These are phyloP conservation scores for Cryphonectria naterciae DNA, from an alignment of 2,329 filamentous ascomycete species.

Conservation along the genomic window DNA sequence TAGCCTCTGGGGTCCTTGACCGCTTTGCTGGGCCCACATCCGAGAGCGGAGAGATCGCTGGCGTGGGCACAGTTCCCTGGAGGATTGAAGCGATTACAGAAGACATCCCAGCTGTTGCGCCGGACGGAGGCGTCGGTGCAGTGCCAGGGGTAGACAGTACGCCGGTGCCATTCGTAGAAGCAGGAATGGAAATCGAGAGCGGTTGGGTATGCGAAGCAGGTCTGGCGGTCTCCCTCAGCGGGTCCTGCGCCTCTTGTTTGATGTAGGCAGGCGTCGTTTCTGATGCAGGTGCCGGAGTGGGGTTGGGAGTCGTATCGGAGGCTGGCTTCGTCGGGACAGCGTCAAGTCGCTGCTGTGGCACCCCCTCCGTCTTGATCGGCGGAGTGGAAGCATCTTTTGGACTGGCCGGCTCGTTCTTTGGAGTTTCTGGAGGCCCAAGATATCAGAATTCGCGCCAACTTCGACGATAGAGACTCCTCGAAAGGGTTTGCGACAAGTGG, in stretches of 20 bases:
- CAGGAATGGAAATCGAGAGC: slow-evolving; percentile 17
- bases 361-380: slow-evolving; percentile 17
- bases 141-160: not conserved
- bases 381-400: slow-evolving; percentile 1
- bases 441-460: not conserved
- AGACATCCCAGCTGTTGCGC: not conserved
- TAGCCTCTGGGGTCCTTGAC: slow-evolving; percentile 25
- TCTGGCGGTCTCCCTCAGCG: not conserved
- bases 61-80: not conserved
- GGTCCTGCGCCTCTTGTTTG: not conserved
- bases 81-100: slow-evolving; percentile 6
- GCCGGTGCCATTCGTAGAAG: not conserved
- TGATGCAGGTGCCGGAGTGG: slow-evolving; percentile 11
- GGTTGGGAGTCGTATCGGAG: not conserved
- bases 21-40: slow-evolving; percentile 23
- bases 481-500: not conserved
- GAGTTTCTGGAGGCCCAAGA: slow-evolving; percentile 14
- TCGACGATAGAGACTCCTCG: not conserved
- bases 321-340: slow-evolving; percentile 1
- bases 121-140: slow-evolving; percentile 4
- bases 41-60: slow-evolving; percentile 18
- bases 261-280: not conserved
- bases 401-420: slow-evolving; percentile 13
- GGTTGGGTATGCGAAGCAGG: not conserved
- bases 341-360: not conserved